Evolutionary conservation across 2,329 filamentous ascomycete species (phyloP), one percentile per base, ranked within the genome.

Genomic region (Fusarium phyllophilum): DNA sequence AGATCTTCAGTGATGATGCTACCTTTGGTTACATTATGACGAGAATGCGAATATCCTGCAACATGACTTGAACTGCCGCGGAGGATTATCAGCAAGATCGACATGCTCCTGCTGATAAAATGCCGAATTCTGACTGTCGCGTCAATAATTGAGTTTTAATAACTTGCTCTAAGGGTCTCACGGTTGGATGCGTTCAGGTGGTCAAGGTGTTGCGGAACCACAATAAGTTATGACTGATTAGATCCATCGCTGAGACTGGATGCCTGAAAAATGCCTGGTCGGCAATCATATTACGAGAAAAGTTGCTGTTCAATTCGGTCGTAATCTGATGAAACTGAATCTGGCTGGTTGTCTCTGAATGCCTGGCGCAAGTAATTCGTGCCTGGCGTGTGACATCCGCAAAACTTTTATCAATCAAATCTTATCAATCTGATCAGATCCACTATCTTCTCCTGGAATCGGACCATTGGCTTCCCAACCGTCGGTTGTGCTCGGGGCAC

Each of bases 341-440:
- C 33, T 69, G 60, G 49, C n/a, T 57, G 69, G 62, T 38, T 22
- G 39, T 29, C 45, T 55, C 8, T 11, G 31, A 38, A 44, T 75
- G 73, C 73, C 69, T 75, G 75, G 72, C 75, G 56, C n/a, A 42
- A 7, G 29, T 51, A 13, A 15, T 45, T 48, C 29, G 17, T 78
- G 76, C 75, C 76, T 78, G 72, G 76, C 74, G 70, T 62, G 68
- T 52, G 59, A 51, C 54, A 49, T 56, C 67, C 58, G 71, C 73
- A 68, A 76, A 76, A 74, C 71, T 81, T 82, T 84, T 83, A 84
- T 84, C 82, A 84, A 84, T 84, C 82, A 79, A 81, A 85, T 85
- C 84, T 85, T 84, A 85, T 85, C 84, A 85, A 85, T 85, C 84
- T 78, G 79, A 84, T 84, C 80, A 80, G 76, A 71, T 75, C 79